Base-by-base conservation (phyloP, 2,329 filamentous ascomycete species). In the Curvularia hawaiiensis region DNA sequence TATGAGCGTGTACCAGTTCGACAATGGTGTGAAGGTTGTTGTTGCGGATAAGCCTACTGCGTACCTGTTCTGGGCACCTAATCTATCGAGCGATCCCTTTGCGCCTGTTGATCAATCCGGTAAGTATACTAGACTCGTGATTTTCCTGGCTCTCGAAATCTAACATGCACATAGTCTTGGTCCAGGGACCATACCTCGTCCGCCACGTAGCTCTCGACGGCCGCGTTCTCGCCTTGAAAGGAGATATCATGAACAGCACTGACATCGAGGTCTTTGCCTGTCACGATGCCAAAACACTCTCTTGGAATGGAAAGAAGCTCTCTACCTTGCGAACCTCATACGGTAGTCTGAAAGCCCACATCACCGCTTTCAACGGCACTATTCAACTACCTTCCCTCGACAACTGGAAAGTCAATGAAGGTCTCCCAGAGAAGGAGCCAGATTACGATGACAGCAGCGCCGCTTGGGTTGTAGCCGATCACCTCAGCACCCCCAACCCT, bases 361-460 rank as follows among this genome's bases (percentile, higher is more conserved):
- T 77, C 30, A 40, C 63, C 31, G 63, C 65, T 6, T 61, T 69
- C 31, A 67, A 67, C 18, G 52, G 60, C 7, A 69, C 60, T 5
- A 67, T 73, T 20, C 44, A 63, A 11, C 71, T 84, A 0, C 81
- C 82, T 0, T 47, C 73, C 0, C 67, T 85, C 0, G 71, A 68
- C 0, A 64, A 72, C 0, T 85, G 83, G 83, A 81, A 79, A 63
- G 78, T 78, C 10, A 61, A 75, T 3, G 80, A 84, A 61, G 75
- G 77, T 48, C 74, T 85, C 22, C 83, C 83, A 0, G 83, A 85
- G 66, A 77, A 79, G 28, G 59, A 70, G 0, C 52, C 67, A 0
- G 65, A 74, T 20, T 85, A 85, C 64, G 68, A 80, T 56, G 74
- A 80, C 33, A 77, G 75, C 2, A 67, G 78, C 0, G 63, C 67